These are phyloP conservation scores for Trichoderma koningii DNA, from an alignment of 2,329 filamentous ascomycete genomes.

Conservation along the genomic window DNA sequence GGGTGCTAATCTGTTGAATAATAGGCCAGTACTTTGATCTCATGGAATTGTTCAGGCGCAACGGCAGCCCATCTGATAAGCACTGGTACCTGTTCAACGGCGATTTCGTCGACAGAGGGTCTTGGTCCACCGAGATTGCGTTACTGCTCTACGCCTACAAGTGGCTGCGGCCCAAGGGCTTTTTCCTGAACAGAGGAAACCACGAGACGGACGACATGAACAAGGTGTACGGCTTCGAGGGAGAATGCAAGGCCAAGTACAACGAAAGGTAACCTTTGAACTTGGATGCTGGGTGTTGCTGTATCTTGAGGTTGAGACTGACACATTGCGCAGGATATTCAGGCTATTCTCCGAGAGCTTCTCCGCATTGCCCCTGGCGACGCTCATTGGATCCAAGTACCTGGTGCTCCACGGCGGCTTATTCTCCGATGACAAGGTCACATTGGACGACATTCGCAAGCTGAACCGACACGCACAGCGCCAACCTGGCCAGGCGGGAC, in stretches of 20 bases:
- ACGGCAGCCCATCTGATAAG: conserved; percentile 79
- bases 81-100: conserved; percentile 98
- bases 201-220: conserved; percentile 99
- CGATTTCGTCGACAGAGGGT: conserved; percentile 96
- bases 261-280: conserved; percentile 64
- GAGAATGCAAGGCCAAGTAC: conserved; percentile 98
- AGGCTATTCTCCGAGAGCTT: conserved; percentile 98
- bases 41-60: conserved; percentile 91
- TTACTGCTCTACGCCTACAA: conserved; percentile 95
- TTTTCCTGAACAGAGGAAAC: conserved; percentile 97
- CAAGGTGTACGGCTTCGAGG: conserved; percentile 95
- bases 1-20: conserved; percentile 4
- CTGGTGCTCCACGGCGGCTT: conserved; percentile 92
- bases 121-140: conserved; percentile 97
- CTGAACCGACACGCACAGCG: conserved; percentile 86
- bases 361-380: conserved; percentile 88
- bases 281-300: background rate
- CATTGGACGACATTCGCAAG: conserved; percentile 90
- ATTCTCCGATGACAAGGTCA: conserved; percentile 92
- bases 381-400: conserved; percentile 86
- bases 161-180: conserved; percentile 81
- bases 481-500: conserved; percentile 86
- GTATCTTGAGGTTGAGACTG: conserved; percentile 15
- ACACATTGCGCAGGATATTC: conserved; percentile 63
- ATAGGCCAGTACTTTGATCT: conserved; percentile 95